Evolutionary conservation across 192 early-diverging fungal species (phyloP), one percentile per base, ranked within the genome.

Genomic region (Mortierella claussenii): DNA sequence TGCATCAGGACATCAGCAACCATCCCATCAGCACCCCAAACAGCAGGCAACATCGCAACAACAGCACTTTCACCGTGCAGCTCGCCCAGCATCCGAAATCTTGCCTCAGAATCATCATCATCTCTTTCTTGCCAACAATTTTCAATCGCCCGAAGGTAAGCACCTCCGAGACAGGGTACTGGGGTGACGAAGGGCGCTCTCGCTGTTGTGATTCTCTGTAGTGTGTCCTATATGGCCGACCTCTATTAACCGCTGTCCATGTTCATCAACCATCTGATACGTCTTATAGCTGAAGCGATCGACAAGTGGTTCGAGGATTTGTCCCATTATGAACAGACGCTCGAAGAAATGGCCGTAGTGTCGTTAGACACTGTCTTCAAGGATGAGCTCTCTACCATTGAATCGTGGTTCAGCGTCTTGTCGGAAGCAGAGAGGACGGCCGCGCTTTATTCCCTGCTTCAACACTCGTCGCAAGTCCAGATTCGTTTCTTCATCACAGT

Each of bases 401-500:
- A 98, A 78, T 89, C 96, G 60, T 98, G 97, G 97, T 95, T 98
- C 79, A 86, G 87, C 7, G 91, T 95, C 31, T 83, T 96, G 50
- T 86, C 90, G 3, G 95, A 98, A 65, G 88, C 93, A 27, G 97
- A 98, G 82, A 83, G 94, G 28, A 97, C 95, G 17, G 89, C 94
- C n/a, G 90, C 94, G 23, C 86, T 98, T 60, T 97, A 97, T 83
- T 89, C 91, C 40, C 87, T 98, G 32, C 83, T 98, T 54, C 95
- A 97, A 80, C 89, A 94, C 81, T 89, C 93, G 11, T 93, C 91
- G 18, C 92, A 88, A 55, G 90, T 98, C 52, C 97, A 98, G 82
- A 90, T 96, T 60, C 89, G 96, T 28, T 98, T 98, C 69, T 93
- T 98, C 48, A 95, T 96, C 55, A 94, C 94, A 5, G 94, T 97